A percentile compares a stretch with the other conserved stretches of the same genome.
Conservation (phyloP, 768 basidiomycete species). For the Hirschioporus abietinus region DNA sequence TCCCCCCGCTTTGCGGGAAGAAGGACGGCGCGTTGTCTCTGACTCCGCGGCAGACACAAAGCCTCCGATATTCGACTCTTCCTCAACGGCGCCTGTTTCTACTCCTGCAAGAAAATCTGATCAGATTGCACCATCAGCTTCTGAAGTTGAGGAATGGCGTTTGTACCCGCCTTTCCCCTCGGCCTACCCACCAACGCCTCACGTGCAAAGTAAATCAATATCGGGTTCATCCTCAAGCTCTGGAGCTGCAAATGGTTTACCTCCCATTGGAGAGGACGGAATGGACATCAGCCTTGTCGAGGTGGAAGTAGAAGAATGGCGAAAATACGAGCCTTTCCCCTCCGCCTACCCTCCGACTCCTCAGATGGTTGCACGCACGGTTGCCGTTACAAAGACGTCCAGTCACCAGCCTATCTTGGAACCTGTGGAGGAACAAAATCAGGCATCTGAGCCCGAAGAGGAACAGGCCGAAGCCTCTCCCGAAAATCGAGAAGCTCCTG, state of each 20-base stretch:
- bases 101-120: conserved; percentile 8
- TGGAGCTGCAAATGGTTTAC: conserved; percentile 4
- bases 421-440: conserved; percentile 9
- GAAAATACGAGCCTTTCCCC: conserved; percentile 19
- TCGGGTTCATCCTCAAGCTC: conserved; percentile 10
- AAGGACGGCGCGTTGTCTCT: not conserved
- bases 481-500: not conserved
- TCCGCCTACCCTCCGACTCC: conserved; percentile 22
- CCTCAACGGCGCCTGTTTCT: not conserved
- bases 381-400: conserved; percentile 8
- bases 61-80: not conserved
- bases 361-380: conserved; percentile 9
- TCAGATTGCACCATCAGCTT: conserved; percentile 7
- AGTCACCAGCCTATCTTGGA: conserved; percentile 10
- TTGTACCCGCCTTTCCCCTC: conserved; percentile 72
- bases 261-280: not conserved
- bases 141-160: conserved; percentile 56
- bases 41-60: not conserved
- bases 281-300: not conserved
- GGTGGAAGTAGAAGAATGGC: conserved; percentile 14
- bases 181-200: conserved; percentile 69
- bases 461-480: conserved; percentile 2
- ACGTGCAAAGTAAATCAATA: conserved; percentile 26
- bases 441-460: conserved; percentile 14
- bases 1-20: conserved; percentile 36